Percentiles rank a stretch among this genome's conserved stretches.
phyloP scores from a whole-genome alignment of 2,329 filamentous ascomycete species.

The Akanthomyces uredinophilus region DNA sequence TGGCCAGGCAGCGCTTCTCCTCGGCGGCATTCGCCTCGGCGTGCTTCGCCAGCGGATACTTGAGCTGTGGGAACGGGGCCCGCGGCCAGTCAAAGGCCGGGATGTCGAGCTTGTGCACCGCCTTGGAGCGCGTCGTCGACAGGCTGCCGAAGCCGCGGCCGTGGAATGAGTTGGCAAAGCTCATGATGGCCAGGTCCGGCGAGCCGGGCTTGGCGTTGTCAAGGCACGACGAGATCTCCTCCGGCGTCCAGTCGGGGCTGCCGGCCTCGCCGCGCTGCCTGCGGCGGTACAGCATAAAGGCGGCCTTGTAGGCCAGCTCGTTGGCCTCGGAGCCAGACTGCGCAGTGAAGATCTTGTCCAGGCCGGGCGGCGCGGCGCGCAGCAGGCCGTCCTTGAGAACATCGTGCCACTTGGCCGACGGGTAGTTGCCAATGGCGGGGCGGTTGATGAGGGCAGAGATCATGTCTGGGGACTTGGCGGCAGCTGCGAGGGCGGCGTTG shows the following conservation, averaged over 20 bases:
- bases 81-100: slow-evolving; percentile 86
- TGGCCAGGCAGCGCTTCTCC: slow-evolving; percentile 66
- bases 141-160: slow-evolving; percentile 74
- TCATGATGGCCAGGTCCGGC: slow-evolving; percentile 70
- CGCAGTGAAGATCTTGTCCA: slow-evolving; percentile 76
- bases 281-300: slow-evolving; percentile 76
- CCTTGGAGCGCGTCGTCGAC: slow-evolving; percentile 74
- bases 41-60: slow-evolving; percentile 70
- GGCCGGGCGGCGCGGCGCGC: slow-evolving; percentile 65
- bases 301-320: slow-evolving; percentile 80
- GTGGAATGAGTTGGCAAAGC: slow-evolving; percentile 74
- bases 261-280: slow-evolving; percentile 63
- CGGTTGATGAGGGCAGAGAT: slow-evolving; percentile 69
- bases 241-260: slow-evolving; percentile 66
- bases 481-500: slow-evolving; percentile 62
- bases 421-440: slow-evolving; percentile 76
- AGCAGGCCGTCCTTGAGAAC: slow-evolving; percentile 68
- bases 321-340: slow-evolving; percentile 78
- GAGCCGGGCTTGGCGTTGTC: slow-evolving; percentile 68
- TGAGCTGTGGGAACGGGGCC: slow-evolving; percentile 71
- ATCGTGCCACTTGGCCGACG: slow-evolving; percentile 67
- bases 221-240: slow-evolving; percentile 65
- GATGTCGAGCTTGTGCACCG: slow-evolving; percentile 82
- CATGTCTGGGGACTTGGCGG: slow-evolving; percentile 67
- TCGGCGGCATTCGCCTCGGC: slow-evolving; percentile 64